A percentile compares a stretch with the other conserved stretches of the same genome.
Evolutionary conservation across 2,329 filamentous ascomycete species (phyloP).

Genomic region (Xylariaceae sp.): DNA sequence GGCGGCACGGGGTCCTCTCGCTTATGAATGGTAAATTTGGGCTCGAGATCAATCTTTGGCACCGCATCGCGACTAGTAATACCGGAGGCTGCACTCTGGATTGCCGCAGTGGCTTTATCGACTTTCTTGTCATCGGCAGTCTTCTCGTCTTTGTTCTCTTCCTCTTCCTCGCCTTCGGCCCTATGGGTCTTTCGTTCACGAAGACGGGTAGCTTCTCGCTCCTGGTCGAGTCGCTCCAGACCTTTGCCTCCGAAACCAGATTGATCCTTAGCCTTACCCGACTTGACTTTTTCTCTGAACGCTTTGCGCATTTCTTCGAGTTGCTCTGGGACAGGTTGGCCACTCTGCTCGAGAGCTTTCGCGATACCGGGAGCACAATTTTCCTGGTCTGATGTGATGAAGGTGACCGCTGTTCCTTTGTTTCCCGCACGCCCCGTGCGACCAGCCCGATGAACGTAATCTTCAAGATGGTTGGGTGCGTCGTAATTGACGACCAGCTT

Average conservation of each 20-base stretch:
- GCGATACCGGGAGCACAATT: slow-evolving; percentile 83
- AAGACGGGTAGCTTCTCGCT: slow-evolving; percentile 79
- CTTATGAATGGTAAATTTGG: slow-evolving; percentile 67
- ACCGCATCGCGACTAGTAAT: slow-evolving; percentile 49
- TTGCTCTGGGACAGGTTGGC: slow-evolving; percentile 70
- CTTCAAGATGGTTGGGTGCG: slow-evolving; percentile 87
- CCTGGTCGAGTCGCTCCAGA: slow-evolving; percentile 83
- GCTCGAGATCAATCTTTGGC: slow-evolving; percentile 43
- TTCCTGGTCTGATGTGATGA: slow-evolving; percentile 86
- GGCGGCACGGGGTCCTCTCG: slow-evolving; percentile 52
- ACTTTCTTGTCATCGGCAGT: slow-evolving; percentile 64
- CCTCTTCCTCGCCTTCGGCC: slow-evolving; percentile 77
- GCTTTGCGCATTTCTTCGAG: slow-evolving; percentile 61
- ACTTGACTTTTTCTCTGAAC: slow-evolving; percentile 86
- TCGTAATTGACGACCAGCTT: slow-evolving; percentile 97
- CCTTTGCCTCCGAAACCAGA: slow-evolving; percentile 94
- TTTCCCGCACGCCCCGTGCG: slow-evolving; percentile 93
- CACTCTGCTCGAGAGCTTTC: slow-evolving; percentile 89
- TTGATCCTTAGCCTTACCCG: slow-evolving; percentile 82
- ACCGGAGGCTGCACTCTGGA: slow-evolving; percentile 56
- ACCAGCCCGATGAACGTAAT: slow-evolving; percentile 92
- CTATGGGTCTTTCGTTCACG: slow-evolving; percentile 87
- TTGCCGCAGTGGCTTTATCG: slow-evolving; percentile 60
- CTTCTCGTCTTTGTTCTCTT: slow-evolving; percentile 65
- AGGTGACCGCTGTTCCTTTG: slow-evolving; percentile 89